phyloP scores from a whole-genome alignment of 2,329 filamentous ascomycete species.

The Fusarium praegraminearum region DNA sequence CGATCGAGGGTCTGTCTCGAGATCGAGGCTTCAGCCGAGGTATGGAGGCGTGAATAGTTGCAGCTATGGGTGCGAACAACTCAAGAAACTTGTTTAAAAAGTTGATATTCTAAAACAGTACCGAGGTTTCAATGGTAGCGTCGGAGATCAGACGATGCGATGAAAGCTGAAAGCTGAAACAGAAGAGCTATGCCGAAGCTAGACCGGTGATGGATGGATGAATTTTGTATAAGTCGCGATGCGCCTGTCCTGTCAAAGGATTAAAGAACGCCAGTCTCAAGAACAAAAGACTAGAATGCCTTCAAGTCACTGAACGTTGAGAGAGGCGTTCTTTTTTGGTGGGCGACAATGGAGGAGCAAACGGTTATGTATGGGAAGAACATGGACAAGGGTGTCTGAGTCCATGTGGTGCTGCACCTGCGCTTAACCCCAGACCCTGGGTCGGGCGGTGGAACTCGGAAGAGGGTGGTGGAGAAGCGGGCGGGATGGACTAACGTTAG shows the following conservation, averaged over 20 bases:
- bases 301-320: constrained; percentile 30
- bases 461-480: constrained; percentile 45
- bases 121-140: constrained; percentile 22
- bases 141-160: constrained; percentile 35
- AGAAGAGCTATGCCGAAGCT: constrained; percentile 10
- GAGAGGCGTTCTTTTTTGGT: constrained; percentile 29
- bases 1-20: constrained; percentile 27
- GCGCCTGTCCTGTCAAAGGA: background rate
- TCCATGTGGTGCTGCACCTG: constrained; percentile 25
- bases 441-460: constrained; percentile 40
- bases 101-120: constrained; percentile 38
- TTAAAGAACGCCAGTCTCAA: constrained; percentile 22
- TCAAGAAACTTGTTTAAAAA: constrained; percentile 32
- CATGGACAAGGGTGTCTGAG: constrained; percentile 39
- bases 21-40: constrained; percentile 4
- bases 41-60: background rate
- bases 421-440: constrained; percentile 44
- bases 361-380: constrained; percentile 46
- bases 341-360: constrained; percentile 43
- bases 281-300: constrained; percentile 16
- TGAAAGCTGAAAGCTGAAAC: constrained; percentile 16
- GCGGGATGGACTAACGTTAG: constrained; percentile 31
- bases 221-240: background rate
- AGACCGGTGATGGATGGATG: background rate
- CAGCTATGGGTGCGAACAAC: constrained; percentile 18